Evolutionary conservation across 129 eudicot species (phyloP), one percentile per base, ranked within the genome.

Genomic region (Calendula officinalis): DNA sequence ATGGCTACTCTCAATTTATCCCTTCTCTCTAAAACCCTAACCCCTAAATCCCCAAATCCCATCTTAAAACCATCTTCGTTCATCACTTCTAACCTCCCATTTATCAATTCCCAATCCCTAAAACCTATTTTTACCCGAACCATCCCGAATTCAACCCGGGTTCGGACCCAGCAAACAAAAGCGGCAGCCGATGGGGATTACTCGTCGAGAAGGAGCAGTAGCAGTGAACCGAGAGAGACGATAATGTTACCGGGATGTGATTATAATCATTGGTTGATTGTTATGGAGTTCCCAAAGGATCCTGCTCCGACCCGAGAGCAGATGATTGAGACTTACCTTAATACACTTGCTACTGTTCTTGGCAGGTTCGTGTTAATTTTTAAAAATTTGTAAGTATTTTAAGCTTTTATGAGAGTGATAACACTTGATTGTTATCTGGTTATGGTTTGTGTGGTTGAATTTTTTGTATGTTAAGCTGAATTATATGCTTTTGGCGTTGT

Each of bases 171-270:
- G 52, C 73, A 51, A 8, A 61, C 76, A 5, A 69, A 67, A 54
- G 91, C 86, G 1, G 79, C 83, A 52, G 66, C 67, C 4, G 89
- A 85, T 74, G 90, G 86, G 6, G 80, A 82, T 12, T 71, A 76
- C 60, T 77, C 94, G 4, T 55, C 88, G 0, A 82, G 73, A 48
- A 83, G 95, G 60, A 78, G 82, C 67, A 77, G 78, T 60, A 79
- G 79, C 68, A 77, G 68, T 55, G 94, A 88, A 58, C 87, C 84
- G 9, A 85, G 95, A 63, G 99, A 92, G 68, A 83, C 98, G 44
- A 88, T 92, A n/a, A 80, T 86, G 95, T 75, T 94, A 49, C 99
- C 99, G 7, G 99, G 99, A 27, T 94, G 97, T 74, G 99, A 94
- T 70, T 94, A 85, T 66, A 86, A 89, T 40, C 95, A 94, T 68